Evolutionary conservation across 805 yeast species (phyloP), one percentile per base, ranked within the genome.

Genomic region (Candida silvatica): DNA sequence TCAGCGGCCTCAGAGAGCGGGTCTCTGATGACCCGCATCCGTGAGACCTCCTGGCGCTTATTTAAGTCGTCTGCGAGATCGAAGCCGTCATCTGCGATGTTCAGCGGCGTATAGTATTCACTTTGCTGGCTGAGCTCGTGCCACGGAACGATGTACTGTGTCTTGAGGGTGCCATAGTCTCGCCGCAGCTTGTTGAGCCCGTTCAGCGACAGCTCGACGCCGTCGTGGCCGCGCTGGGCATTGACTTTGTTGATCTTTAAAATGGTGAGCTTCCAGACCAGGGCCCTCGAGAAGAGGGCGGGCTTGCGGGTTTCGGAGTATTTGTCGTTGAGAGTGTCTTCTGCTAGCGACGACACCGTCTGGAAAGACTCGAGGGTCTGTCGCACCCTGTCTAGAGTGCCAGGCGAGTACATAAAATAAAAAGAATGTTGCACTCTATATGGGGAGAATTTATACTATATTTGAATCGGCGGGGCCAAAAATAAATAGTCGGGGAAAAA

Each of bases 111-210:
- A 37, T 48, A 56, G 36, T 38, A 55, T 20, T 40, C 47, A 45
- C 25, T 51, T 52, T 6, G 25, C 19, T 1, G 45, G 40, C n/a
- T 25, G n/a, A 60, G 42, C 34, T 52, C 52, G 37, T 49, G 47
- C 63, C 63, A 59, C 1, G 65, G 64, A 5, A 59, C 48, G 4
- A 41, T 43, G 31, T 54, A 52, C 20, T 52, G 55, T 2, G 38
- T 35, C 4, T 23, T n/a, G 27, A 58, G 32, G 4, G 37, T 27
- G 3, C 34, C 33, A 34, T 47, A 58, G 22, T 49, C 38, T 14
- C 36, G 24, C n/a, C 46, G 34, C 31, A 53, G 36, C 3, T 40
- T 41, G 2, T 42, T 16, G 12, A 53, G 35, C 9, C 44, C 36
- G 3, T 38, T 31, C 15, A 53, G 37, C 19, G 38, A 41, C 12